A percentile compares a stretch with the other conserved stretches of the same genome.
phyloP scores from a whole-genome alignment of 2,329 filamentous ascomycete genomes.

The Thyridium curvatum region DNA sequence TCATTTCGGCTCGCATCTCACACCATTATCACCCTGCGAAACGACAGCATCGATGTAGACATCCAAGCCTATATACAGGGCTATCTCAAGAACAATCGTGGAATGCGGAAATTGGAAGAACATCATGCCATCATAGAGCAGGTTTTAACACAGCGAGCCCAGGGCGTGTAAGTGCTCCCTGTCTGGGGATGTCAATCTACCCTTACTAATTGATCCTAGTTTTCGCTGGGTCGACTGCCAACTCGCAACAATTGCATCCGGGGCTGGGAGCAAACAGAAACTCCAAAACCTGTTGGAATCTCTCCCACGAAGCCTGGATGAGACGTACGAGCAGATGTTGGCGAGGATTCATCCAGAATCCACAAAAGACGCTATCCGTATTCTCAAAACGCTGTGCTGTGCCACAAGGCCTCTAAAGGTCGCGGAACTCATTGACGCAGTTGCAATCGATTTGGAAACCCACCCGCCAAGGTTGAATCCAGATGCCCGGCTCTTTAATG shows the following conservation, averaged over 20 bases:
- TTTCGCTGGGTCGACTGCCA: constrained; percentile 29
- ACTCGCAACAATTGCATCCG: constrained; percentile 15
- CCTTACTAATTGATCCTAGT: constrained; percentile 12
- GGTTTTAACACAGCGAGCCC: constrained; percentile 15
- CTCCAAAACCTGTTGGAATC: no score
- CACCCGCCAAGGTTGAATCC: no score
- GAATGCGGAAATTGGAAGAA: constrained; percentile 15
- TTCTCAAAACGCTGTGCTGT: no score
- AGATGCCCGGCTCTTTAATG: no score
- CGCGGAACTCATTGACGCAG: no score
- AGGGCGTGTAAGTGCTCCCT: constrained; percentile 22
- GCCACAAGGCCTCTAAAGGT: no score
- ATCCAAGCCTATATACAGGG: constrained; percentile 18
- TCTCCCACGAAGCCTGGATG: no score
- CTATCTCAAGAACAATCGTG: constrained; percentile 12
- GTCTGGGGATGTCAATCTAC: constrained; percentile 8
- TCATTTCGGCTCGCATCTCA: constrained; percentile 6
- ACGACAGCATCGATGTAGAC: constrained; percentile 14
- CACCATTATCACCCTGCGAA: constrained; percentile 13
- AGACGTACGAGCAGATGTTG: no score
- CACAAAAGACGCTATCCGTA: no score
- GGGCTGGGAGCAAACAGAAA: no score
- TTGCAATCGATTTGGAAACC: no score
- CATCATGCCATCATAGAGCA: constrained; percentile 17
- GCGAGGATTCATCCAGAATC: no score